Percentiles rank a stretch among this genome's conserved stretches.
phyloP scores from a whole-genome alignment of 2,329 filamentous ascomycete species.

The Botrytis squamosa region DNA sequence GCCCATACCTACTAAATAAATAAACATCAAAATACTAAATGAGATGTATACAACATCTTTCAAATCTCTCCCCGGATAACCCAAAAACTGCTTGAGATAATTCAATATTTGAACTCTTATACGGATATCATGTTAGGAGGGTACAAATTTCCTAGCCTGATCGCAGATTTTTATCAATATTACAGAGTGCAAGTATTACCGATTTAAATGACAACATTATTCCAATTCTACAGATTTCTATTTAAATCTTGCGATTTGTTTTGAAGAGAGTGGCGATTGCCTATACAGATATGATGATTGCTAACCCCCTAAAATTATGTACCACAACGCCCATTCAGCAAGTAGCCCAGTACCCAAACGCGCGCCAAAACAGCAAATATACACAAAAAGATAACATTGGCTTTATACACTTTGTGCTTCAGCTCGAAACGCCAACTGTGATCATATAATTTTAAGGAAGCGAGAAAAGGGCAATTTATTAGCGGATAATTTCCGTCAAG shows the following conservation, averaged over 20 bases:
- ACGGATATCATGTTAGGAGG: neutral
- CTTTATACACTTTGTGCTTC: neutral
- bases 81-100: neutral
- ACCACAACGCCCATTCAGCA: neutral
- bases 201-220: neutral
- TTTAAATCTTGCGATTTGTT: neutral
- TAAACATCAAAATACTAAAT: neutral
- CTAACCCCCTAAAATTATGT: neutral
- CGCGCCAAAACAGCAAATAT: slow-evolving; percentile 10
- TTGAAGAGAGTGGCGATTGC: neutral
- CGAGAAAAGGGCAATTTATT: slow-evolving; percentile 5
- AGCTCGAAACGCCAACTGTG: slow-evolving; percentile 11
- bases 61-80: neutral
- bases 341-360: slow-evolving; percentile 6
- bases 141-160: neutral
- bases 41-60: neutral
- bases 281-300: neutral
- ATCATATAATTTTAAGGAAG: slow-evolving; percentile 8
- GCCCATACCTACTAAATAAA: too few relatives aligned
- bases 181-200: slow-evolving; percentile 1
- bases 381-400: slow-evolving; percentile 1
- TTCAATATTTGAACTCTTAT: neutral
- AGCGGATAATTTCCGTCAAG: slow-evolving; percentile 4
- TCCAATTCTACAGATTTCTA: neutral
- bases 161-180: neutral